Base-by-base conservation (phyloP, 169 alveolate species). In the Cryptosporidium sp. region DNA sequence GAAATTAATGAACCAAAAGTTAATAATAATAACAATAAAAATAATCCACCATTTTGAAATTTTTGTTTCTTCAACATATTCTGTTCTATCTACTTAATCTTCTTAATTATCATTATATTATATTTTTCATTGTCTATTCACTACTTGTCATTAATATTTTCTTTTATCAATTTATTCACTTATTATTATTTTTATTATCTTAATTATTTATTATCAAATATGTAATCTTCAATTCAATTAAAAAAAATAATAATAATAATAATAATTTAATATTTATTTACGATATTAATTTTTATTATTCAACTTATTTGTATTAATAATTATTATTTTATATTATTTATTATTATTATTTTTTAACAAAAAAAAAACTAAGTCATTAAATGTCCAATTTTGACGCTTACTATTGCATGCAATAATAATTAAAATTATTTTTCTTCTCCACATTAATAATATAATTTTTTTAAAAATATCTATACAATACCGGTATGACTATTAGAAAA, bases 1-100 rank as follows among this genome's bases (percentile, higher is more conserved):
- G 86, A 53, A 33, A 75, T 75, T 33, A 45, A 21, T 4, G 86
- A 75, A 10, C 86, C 86, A 75, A 75, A 75, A 52, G 56, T 45
- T 60, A 75, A 56, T 33, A 70, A 29, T 52, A 70, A 70, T 18
- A 70, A 70, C 33, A 70, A 56, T 58, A 51, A 37, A 3, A 52
- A 3, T 45, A 48, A 37, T 18, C 75, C 14, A 9, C 39, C 75
- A 69, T 69, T 69, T 37, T 37, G 53, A 7, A 52, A 45, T 35
- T 1, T 45, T 12, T 31, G 48, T 21, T 75, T 75, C 31, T 5
- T 75, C n/a, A 16, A 26, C 86, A 60, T 75, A 37, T 21, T 71
- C 69, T 18, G 29, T 58, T 29, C 3, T 5, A 69, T 69, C 29
- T 44, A 44, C 18, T 44, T 5, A 44, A 44, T 44, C 52, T 44